Percentiles rank a stretch among this genome's conserved stretches.
Conservation (phyloP, 257 asterid genomes). For the Verbena officinalis region DNA sequence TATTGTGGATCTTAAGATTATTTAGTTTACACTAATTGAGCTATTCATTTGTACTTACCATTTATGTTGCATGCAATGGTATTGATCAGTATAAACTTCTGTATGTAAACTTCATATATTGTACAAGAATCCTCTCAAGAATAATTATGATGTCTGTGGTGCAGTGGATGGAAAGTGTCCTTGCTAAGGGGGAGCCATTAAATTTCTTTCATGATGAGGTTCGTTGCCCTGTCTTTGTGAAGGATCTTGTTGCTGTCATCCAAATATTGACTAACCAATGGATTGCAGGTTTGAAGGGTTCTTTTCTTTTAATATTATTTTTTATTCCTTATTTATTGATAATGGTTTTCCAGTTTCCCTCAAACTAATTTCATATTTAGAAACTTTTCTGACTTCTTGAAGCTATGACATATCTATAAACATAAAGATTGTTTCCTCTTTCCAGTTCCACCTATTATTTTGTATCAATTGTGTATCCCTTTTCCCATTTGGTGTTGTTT, state of each 20-base stretch:
- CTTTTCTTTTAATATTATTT: neutral
- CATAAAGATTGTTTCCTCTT: constrained; percentile 9
- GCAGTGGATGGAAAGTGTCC: constrained; percentile 93
- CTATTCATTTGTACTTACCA: neutral
- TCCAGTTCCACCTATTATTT: neutral
- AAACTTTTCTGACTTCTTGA: neutral
- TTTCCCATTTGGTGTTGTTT: neutral
- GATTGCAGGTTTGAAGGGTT: constrained; percentile 73
- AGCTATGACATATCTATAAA: neutral
- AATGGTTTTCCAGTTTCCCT: too few species aligned
- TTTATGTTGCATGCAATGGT: neutral
- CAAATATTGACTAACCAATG: constrained; percentile 50
- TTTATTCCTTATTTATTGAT: too few species aligned
- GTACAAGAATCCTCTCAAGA: constrained; percentile 47
- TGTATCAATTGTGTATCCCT: neutral
- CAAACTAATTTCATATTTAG: too few species aligned
- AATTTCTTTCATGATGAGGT: constrained; percentile 83
- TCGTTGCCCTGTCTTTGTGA: constrained; percentile 92
- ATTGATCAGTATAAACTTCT: neutral
- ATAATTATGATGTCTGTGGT: constrained; percentile 24
- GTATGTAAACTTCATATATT: neutral
- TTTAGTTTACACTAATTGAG: too few species aligned
- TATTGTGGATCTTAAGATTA: neutral
- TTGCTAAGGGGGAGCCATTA: constrained; percentile 67
- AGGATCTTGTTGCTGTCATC: constrained; percentile 69